Base-by-base conservation (phyloP, 169 alveolate species). In the Babesia sp. region DNA sequence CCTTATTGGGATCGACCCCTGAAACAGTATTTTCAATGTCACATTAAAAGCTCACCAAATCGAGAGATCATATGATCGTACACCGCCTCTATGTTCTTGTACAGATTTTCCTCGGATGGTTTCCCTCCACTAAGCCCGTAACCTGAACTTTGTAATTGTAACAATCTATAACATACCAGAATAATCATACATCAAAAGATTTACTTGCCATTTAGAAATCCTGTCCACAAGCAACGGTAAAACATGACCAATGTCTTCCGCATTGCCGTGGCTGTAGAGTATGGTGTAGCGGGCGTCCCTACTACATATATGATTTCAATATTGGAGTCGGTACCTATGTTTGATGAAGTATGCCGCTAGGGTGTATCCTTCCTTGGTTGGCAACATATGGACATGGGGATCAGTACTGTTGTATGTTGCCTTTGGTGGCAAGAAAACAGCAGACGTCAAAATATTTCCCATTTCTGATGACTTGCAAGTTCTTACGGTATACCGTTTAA, bases 201-300 rank as follows among this genome's bases (percentile, higher is more conserved):
- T 88, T 57, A 90, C 88, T 20, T 75, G 69, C 74, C 90, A 74
- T 1, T 70, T 64, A 36, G 80, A 69, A 37, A 84, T 22, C 56
- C 87, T 50, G 36, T 83, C 70, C 60, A 74, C 58, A 59, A 85
- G 90, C 70, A 42, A 57, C n/a, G 84, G 73, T 0, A 84, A 36
- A 20, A 90, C 80, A 63, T 79, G 87, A 22, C 95, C 95, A 41
- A 93, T 74, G 59, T 93, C 97, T 83, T 93, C 97, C 2, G 96
- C 96, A 85, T 93, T 93, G 8, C 94, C 96, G 71, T 93, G 97
- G 74, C 95, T 90, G 82, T 90, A 93, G 34, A 93, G 66, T 26
- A 93, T 37, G 22, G 97, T 93, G 54, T 87, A 73, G 37, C 57
- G 58, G 18, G 93, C 93, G 87, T 22, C 46, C 22, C 14, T 3